Base-by-base conservation (phyloP, 2,329 filamentous ascomycete species). In the Plenodomus biglobosus region DNA sequence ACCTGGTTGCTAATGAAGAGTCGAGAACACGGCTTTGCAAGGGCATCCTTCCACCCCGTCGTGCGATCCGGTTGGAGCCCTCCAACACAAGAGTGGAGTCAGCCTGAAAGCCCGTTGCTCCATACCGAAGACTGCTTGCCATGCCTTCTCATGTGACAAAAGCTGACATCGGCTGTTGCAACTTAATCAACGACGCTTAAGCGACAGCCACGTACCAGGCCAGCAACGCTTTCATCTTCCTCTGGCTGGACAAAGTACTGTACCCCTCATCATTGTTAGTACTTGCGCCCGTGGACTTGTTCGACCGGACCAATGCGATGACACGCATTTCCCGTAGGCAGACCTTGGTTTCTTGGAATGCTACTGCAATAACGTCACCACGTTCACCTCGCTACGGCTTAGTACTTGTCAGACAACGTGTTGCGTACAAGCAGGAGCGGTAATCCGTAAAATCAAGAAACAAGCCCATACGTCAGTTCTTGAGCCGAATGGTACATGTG, bases 151-250 rank as follows among this genome's bases (percentile, higher is more conserved):
- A 32, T 32, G 15, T 32, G 27, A 32, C 27, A 32, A 11, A 32
- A 32, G 27, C 48, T 53, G 38, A 39, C 27, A 37, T 47, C 47
- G 50, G 50, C 7, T 32, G 27, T 32, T 32, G 27, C 27, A 32
- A 32, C 27, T 32, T 11, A 15, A 32, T 11, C 6, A 40, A 48
- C 36, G 42, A 55, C 62, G 49, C 61, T 60, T 63, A 54, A 58
- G 60, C 50, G 58, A 51, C 53, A 52, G 61, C 58, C 64, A 66
- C 61, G 65, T 67, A 46, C 52, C 46, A 27, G 40, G 22, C 42
- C 22, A 44, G 37, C 38, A 37, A 50, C 22, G 47, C 45, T 43
- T 40, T 39, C 27, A 30, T 45, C 38, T 41, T 40, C 38, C 35
- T 27, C 19, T 17, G 32, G 30, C 30, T 41, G 30, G 41, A 47